Conservation (phyloP, 164 flowering plant genomes). For the Paratinospora sagittata region DNA sequence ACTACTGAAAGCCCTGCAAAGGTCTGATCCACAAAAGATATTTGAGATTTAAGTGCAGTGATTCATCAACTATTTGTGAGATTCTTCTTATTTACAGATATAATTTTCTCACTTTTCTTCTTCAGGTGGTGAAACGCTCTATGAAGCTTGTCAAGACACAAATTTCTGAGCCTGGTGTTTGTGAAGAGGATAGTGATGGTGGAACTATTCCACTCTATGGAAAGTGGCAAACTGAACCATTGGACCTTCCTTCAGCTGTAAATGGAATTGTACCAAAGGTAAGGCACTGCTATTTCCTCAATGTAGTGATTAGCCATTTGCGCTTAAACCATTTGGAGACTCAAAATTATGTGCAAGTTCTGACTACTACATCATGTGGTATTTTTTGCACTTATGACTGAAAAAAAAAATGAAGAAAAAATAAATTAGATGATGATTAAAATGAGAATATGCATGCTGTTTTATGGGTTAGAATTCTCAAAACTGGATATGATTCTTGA, state of each 20-base stretch:
- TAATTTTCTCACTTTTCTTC: slow-evolving; percentile 1
- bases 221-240: slow-evolving; percentile 83
- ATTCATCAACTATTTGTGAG: neutral
- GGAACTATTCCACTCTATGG: slow-evolving; percentile 63
- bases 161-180: slow-evolving; percentile 36
- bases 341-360: neutral
- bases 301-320: neutral
- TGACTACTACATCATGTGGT: neutral
- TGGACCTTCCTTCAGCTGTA: slow-evolving; percentile 69
- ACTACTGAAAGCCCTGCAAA: slow-evolving; percentile 66
- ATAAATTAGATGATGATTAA: neutral
- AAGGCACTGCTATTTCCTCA: slow-evolving; percentile 2
- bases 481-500: neutral
- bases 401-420: too few relatives aligned
- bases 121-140: slow-evolving; percentile 56
- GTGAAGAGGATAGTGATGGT: slow-evolving; percentile 29
- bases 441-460: neutral
- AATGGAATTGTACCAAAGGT: slow-evolving; percentile 95
- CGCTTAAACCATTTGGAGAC: neutral
- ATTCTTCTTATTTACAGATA: neutral
- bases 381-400: neutral
- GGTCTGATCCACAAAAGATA: slow-evolving; percentile 33
- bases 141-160: slow-evolving; percentile 36
- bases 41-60: neutral
- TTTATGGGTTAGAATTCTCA: neutral